Conservation (phyloP, 495 filamentous ascomycete genomes). For the Penicillium lividum region DNA sequence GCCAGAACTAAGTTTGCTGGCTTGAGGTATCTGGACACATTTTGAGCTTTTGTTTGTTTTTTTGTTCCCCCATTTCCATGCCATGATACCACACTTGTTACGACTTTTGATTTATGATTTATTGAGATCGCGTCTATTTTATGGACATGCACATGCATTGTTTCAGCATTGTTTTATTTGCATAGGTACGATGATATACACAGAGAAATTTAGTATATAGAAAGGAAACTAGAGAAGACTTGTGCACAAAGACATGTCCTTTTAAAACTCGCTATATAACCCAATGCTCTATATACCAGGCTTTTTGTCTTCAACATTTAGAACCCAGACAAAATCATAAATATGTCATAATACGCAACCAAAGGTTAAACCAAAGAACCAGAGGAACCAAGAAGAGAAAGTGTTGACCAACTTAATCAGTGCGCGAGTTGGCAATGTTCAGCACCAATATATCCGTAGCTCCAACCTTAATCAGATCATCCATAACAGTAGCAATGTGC, state of each 20-base stretch:
- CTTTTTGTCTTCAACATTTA: conserved; percentile 11
- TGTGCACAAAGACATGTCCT: conserved; percentile 1
- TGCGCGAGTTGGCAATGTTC: conserved; percentile 83
- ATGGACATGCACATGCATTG: conserved; percentile 3
- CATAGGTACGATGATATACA: not conserved
- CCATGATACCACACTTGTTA: conserved; percentile 9
- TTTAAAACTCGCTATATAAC: conserved; percentile 24
- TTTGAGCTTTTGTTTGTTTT: conserved; percentile 13
- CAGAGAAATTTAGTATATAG: not conserved
- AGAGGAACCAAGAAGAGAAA: not conserved
- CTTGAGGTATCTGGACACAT: not conserved
- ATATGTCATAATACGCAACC: conserved; percentile 19
- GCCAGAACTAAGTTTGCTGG: not conserved
- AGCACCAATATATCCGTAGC: conserved; percentile 87
- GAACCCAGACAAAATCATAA: conserved; percentile 10
- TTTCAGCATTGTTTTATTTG: not conserved
- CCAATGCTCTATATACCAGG: conserved; percentile 26
- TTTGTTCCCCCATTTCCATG: not conserved
- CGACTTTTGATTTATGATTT: conserved; percentile 3
- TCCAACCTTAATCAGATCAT: conserved; percentile 75
- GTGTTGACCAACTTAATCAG: conserved; percentile 33
- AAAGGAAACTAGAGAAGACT: not conserved
- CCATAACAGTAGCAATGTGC: conserved; percentile 86
- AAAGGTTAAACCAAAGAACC: conserved; percentile 11
- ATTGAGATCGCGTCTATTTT: not conserved